Conservation (phyloP, 2,329 filamentous ascomycete genomes). For the Diaporthe vaccinii region DNA sequence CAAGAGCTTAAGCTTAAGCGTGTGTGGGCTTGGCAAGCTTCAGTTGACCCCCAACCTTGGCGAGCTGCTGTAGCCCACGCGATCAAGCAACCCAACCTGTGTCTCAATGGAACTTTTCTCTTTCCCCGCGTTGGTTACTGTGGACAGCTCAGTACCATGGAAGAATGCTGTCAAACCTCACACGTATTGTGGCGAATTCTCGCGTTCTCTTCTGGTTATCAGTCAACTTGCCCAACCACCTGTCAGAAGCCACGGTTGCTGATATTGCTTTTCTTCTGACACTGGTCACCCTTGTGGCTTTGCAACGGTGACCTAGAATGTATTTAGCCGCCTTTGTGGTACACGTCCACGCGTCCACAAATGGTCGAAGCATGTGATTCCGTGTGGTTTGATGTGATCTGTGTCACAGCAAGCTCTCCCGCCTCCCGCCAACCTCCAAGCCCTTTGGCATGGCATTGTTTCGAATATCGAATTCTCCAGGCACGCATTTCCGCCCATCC, state of each 20-base stretch:
- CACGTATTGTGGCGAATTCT: neutral
- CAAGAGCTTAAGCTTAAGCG: conserved; percentile 5
- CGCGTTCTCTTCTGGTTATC: too few relatives aligned
- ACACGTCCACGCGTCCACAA: neutral
- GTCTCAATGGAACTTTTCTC: neutral
- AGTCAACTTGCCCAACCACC: neutral
- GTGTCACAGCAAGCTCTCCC: conserved; percentile 18
- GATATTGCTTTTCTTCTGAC: neutral
- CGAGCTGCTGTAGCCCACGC: neutral
- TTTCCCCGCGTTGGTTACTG: neutral
- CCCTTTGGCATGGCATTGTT: conserved; percentile 17
- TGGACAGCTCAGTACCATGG: neutral
- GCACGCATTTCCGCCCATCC: conserved; percentile 3
- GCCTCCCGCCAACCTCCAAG: neutral
- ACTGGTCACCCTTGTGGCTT: neutral
- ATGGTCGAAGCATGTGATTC: conserved; percentile 6
- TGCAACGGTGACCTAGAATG: neutral
- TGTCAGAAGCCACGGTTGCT: neutral
- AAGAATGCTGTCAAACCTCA: neutral
- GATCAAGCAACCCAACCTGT: neutral
- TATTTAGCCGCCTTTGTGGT: neutral
- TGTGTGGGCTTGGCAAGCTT: neutral
- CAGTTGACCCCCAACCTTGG: neutral
- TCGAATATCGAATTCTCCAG: conserved; percentile 1
- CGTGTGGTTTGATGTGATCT: conserved; percentile 1